Base-by-base conservation (phyloP, 2,329 filamentous ascomycete species). In the Calonectria pauciramosa region DNA sequence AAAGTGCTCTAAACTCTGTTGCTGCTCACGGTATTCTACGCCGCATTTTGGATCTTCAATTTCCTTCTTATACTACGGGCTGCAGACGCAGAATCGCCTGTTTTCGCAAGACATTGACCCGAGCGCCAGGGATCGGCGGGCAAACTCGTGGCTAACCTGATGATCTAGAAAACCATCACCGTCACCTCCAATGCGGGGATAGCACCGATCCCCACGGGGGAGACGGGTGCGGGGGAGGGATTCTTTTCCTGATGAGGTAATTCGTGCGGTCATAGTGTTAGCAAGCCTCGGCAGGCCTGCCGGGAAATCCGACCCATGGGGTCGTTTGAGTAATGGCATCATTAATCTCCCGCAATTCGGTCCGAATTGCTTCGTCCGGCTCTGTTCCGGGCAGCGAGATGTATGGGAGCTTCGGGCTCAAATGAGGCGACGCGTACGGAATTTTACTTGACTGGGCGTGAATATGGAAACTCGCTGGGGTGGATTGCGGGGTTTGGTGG, bases 41-140 rank as follows among this genome's bases (percentile, higher is more conserved):
- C 10, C 14, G 16, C 28, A 16, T 34, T 2, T 9, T n/a, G 13
- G 13, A 65, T 49, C n/a, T 16, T 2, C 41, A 11, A 23, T 34
- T 65, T 34, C 4, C 26, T 34, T n/a, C 30, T 47, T 32, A 23
- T n/a, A 41, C 34, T 9, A 13, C 14, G 2, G 1, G 10, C n/a
- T 41, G 18, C 38, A 3, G 3, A 9, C 16, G 18, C 18, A 7
- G 7, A n/a, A 63, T 38, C 23, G 23, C 56, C 34, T 65, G 7
- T 4, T 26, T 41, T 65, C 60, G 60, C 60, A 47, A 10, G 30
- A 49, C n/a, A 65, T 65, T 65, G 41, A 65, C 60, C 60, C 60
- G 60, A 65, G 8, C 1, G 18, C n/a, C 10, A 7, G 14, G 26
- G 26, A 26, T 49, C 38, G 5, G 60, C 26, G 20, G 11, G 5